phyloP scores from a whole-genome alignment of 2,329 filamentous ascomycete species.

The Graphilbum fragrans region DNA sequence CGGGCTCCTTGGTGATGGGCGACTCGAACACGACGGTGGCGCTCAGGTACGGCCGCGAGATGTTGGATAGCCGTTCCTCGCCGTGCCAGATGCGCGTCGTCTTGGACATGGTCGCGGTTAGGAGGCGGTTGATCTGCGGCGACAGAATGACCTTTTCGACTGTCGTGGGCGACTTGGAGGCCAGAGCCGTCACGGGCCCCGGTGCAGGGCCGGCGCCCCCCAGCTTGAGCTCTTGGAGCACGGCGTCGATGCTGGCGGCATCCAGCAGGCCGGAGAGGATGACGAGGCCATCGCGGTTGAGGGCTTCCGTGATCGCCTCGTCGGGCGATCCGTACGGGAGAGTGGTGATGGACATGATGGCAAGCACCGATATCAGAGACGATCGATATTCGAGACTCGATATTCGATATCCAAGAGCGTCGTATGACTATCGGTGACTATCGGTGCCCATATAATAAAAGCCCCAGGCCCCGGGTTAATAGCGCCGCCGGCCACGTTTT shows the following conservation, averaged over 20 bases:
- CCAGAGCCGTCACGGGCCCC: neutral
- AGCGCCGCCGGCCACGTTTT: too few species aligned
- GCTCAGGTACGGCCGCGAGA: neutral
- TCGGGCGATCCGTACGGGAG: neutral
- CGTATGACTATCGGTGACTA: too few species aligned
- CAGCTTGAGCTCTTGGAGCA: neutral
- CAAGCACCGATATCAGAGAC: too few species aligned
- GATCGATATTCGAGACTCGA: too few species aligned
- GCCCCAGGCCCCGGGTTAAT: too few species aligned
- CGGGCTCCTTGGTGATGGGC: neutral
- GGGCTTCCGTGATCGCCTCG: neutral
- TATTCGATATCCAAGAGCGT: too few species aligned
- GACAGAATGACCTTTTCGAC: neutral
- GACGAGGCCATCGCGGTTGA: neutral
- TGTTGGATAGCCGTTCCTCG: neutral
- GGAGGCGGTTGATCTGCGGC: neutral
- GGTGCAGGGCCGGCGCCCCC: neutral
- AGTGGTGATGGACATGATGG: neutral
- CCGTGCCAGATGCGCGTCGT: conserved; percentile 1
- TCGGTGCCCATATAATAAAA: too few species aligned
- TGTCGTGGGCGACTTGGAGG: neutral
- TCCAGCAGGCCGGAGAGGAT: neutral
- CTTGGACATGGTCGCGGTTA: neutral
- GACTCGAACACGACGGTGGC: neutral
- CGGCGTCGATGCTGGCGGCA: neutral